Base-by-base conservation (phyloP, 257 asterid genomes). In the Lycium ferocissimum region DNA sequence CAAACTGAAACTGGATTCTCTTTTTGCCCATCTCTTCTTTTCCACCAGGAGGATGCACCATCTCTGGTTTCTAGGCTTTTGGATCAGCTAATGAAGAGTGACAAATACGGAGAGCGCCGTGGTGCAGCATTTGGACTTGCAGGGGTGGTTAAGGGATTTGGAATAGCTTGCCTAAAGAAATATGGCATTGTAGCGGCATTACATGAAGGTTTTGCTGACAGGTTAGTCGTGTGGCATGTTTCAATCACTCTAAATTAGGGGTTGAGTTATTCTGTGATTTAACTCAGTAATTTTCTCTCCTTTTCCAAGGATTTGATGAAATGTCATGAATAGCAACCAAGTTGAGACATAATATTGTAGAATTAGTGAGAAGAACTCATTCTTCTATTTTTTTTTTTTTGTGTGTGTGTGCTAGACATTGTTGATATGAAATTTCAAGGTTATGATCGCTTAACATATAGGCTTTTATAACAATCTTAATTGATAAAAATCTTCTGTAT, bases 71-170 rank as follows among this genome's bases (percentile, higher is more conserved):
- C 97, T 84, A 91, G 93, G 85, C 90, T 96, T 91, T 92, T 96
- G 86, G 92, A 85, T 91, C 93, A 92, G 90, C 90, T 96, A 87
- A 91, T 94, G 99, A 96, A 93, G 91, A 95, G 94, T 88, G 99
- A 96, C 86, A 96, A 93, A 90, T 96, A 96, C 83, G 99, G 99
- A 89, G 98, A 96, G 87, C 98, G 99, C 67, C 99, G 99, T 80
- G 99, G 99, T 86, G 99, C 98, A 61, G 99, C 99, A 37, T 96
- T 96, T 94, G 99, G 99, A 79, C 93, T 95, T 76, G 98, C 98
- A 86, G 99, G 99, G 63, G 96, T 90, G 83, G 97, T 96, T 4
- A 95, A 94, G 92, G 99, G 99, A 76, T 96, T 94, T 85, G 88
- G 95, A 89, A 92, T 96, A 85, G 87, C 98, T 85, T 91, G 90